Evolutionary conservation across 2,329 filamentous ascomycete genomes (phyloP).

Genomic region (Alternaria viburni): DNA sequence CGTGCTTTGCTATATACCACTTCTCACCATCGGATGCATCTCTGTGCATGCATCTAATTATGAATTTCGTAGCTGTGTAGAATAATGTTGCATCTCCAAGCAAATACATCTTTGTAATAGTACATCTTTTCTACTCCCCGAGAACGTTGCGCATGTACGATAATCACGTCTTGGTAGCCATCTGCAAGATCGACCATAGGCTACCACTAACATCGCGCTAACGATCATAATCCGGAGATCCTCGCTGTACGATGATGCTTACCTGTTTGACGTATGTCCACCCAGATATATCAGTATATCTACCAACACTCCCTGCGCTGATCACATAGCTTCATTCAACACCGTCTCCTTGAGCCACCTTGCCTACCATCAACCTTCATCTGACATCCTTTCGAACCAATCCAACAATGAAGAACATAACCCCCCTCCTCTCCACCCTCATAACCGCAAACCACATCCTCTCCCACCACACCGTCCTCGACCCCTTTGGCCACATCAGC

Average conservation of each 20-base stretch:
- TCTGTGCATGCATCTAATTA: neutral
- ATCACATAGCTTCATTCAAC: neutral
- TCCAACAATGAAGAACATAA: slow-evolving; percentile 27
- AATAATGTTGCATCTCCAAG: neutral
- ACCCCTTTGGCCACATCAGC: slow-evolving; percentile 61
- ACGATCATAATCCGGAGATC: neutral
- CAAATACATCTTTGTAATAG: neutral
- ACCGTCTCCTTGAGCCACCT: neutral
- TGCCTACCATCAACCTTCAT: neutral
- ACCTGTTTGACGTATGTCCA: neutral
- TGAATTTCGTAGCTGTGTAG: neutral
- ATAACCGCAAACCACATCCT: slow-evolving; percentile 58
- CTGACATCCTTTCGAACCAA: neutral
- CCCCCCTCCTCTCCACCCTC: slow-evolving; percentile 36
- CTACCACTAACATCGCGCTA: neutral
- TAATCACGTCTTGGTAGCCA: neutral
- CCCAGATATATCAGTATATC: neutral
- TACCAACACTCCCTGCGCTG: neutral
- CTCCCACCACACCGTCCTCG: slow-evolving; percentile 57
- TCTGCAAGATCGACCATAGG: neutral
- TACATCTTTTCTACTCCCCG: no score
- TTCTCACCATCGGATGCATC: neutral
- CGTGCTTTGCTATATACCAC: neutral
- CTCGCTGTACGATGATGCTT: slow-evolving; percentile 10
- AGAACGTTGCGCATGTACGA: no score